Conservation (phyloP, 2,329 filamentous ascomycete species). For the Sclerotinia subarctica region DNA sequence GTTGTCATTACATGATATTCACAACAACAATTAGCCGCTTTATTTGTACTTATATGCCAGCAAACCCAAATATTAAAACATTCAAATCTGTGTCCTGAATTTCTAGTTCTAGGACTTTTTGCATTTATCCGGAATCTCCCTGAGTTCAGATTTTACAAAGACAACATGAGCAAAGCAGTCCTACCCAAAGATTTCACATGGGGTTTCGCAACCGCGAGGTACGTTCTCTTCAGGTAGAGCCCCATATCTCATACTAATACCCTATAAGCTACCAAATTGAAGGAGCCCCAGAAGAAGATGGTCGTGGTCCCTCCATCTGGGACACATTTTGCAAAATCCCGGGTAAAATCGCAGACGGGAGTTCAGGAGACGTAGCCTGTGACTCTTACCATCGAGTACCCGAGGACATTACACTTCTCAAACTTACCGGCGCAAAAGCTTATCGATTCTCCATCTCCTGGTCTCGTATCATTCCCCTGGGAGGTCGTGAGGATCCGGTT, state of each 20-base stretch:
- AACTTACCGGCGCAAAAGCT: slow-evolving; percentile 66
- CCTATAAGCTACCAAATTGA: slow-evolving; percentile 77
- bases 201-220: slow-evolving; percentile 79
- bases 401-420: slow-evolving; percentile 75
- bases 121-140: slow-evolving; percentile 18
- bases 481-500: slow-evolving; percentile 75
- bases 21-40: slow-evolving; percentile 13
- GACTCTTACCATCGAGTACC: slow-evolving; percentile 80
- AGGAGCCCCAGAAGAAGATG: slow-evolving; percentile 70
- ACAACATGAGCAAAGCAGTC: slow-evolving; percentile 45
- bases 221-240: slow-evolving; percentile 38
- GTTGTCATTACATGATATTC: slow-evolving; percentile 9
- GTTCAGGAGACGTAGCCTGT: slow-evolving; percentile 73
- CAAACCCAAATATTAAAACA: not conserved
- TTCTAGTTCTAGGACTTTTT: not conserved
- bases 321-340: slow-evolving; percentile 80
- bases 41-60: slow-evolving; percentile 19
- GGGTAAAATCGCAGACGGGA: slow-evolving; percentile 78
- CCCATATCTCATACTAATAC: slow-evolving; percentile 1
- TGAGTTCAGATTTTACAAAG: slow-evolving; percentile 13
- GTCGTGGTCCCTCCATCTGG: slow-evolving; percentile 81
- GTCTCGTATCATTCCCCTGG: slow-evolving; percentile 82
- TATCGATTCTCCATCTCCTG: slow-evolving; percentile 87
- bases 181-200: slow-evolving; percentile 70
- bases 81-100: not conserved